Conservation (phyloP, 495 filamentous ascomycete species). For the Emericellopsis terricola region DNA sequence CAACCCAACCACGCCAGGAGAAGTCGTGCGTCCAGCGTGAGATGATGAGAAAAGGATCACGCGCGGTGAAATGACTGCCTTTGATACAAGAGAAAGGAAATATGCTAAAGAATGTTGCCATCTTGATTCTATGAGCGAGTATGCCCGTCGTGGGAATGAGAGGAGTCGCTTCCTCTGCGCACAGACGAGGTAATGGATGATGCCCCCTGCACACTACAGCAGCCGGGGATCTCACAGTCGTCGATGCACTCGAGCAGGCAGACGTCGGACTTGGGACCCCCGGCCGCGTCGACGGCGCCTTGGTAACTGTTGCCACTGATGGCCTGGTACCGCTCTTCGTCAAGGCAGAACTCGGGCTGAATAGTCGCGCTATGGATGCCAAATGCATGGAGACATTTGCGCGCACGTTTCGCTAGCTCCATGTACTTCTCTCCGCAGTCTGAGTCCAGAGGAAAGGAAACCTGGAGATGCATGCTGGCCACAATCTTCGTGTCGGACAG, state of each 20-base stretch:
- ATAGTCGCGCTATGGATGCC: conserved; percentile 98
- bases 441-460: conserved; percentile 50
- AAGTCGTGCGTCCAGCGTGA: no score
- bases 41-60: no score
- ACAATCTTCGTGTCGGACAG: conserved; percentile 85
- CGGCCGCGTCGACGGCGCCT: conserved; percentile 11
- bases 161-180: conserved; percentile 10
- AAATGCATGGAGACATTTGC: conserved; percentile 79
- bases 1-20: no score
- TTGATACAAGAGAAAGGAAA: no score
- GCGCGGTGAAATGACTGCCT: no score
- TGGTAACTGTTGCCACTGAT: conserved; percentile 7
- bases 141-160: no score
- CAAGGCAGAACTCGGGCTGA: conserved; percentile 79
- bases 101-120: not conserved
- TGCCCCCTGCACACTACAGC: conserved; percentile 31
- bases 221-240: conserved; percentile 55
- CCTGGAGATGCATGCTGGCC: conserved; percentile 80
- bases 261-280: conserved; percentile 14
- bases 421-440: conserved; percentile 69
- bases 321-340: conserved; percentile 16
- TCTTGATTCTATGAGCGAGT: no score
- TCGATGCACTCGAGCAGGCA: conserved; percentile 82
- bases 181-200: conserved; percentile 11
- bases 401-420: conserved; percentile 60